Base-by-base conservation (phyloP, 352 stramenopile species). In the Plasmopara muralis region DNA sequence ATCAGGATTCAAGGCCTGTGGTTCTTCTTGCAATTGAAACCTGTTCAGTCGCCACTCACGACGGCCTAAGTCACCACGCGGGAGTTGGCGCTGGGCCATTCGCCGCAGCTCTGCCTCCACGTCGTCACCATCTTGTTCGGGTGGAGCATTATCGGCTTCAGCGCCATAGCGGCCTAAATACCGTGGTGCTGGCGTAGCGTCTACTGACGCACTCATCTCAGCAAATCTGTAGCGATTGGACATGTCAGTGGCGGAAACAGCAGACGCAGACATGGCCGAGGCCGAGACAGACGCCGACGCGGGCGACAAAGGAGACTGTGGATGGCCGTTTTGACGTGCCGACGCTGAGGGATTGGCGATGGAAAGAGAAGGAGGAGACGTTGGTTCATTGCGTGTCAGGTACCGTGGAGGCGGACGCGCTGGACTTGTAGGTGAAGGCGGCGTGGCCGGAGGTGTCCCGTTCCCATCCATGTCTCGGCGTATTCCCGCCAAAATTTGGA, bases 151-250 rank as follows among this genome's bases (percentile, higher is more conserved):
- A 30, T 58, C 53, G 6, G 46, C 34, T 3, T 50, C 54, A 0
- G 41, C 54, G 4, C 64, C 69, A 43, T 70, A 74, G 34, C 74
- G 80, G 6, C 77, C 77, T 15, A 91, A 70, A 49, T 93, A 93
- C n/a, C 80, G 77, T 18, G 83, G 77, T 43, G 68, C 77, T 3
- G 80, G 80, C 5, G 83, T 91, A 0, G 78, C 79, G 31, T 91
- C 78, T 45, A 91, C 75, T 4, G 83, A 93, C 9, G 83, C 79
- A 39, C 78, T 90, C 71, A 83, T 89, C 59, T 93, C 83, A 0
- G 78, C 70, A 41, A 88, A 91, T 28, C 65, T 60, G 55, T 80
- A 86, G 39, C 77, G 77, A 16, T 37, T 41, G 33, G 73, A 74
- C 43, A 85, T 74, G 48, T 87, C 77, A 0, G 83, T 93, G 28